Percentiles rank a stretch among this genome's conserved stretches.
Evolutionary conservation across 192 early-diverging fungal species (phyloP).

Genomic region (Entomortierella beljakovae): DNA sequence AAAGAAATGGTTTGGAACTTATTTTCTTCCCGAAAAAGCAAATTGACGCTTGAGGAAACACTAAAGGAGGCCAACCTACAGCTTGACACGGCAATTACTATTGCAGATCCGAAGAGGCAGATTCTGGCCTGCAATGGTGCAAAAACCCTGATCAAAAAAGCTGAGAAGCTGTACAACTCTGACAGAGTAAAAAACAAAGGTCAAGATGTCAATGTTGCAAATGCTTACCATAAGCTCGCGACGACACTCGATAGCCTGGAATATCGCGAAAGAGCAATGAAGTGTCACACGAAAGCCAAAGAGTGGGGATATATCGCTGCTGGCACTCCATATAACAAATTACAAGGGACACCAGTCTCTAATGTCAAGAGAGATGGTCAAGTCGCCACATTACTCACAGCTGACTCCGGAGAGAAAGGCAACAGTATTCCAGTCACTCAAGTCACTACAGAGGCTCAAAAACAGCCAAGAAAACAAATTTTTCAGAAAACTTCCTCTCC

Average conservation of each 20-base stretch:
- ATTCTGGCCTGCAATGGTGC: not conserved
- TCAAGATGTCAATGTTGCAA: not conserved
- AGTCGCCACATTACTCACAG: no score
- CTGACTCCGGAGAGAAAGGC: no score
- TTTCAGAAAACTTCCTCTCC: no score
- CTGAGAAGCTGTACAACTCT: not conserved
- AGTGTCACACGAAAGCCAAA: not conserved
- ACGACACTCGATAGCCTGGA: not conserved
- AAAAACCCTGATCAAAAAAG: not conserved
- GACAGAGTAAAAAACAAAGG: not conserved
- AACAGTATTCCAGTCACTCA: no score
- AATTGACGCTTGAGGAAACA: not conserved
- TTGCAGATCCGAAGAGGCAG: not conserved
- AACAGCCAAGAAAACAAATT: no score
- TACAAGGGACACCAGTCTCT: no score
- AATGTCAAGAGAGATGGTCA: no score
- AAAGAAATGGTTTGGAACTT: not conserved
- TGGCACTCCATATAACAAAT: no score
- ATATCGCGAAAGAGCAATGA: not conserved
- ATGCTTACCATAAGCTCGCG: not conserved
- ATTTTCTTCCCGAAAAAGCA: not conserved
- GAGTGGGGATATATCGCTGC: not conserved
- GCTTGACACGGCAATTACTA: not conserved
- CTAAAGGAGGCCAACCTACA: not conserved
- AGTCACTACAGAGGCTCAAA: no score